phyloP scores from a whole-genome alignment of 805 yeast species.

The Lachancea waltii region DNA sequence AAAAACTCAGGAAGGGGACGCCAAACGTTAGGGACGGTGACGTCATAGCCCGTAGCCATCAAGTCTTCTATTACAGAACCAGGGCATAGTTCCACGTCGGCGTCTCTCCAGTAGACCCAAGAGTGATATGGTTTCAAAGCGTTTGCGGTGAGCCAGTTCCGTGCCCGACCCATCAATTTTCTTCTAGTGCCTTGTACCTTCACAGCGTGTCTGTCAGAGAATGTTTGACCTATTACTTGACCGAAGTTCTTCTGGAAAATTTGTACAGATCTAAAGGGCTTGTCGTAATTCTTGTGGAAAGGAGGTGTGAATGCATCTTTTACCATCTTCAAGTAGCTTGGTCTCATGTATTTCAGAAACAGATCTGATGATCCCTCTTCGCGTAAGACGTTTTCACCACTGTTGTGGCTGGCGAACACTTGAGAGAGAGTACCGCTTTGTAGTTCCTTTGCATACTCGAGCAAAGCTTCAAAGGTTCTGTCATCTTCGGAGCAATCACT shows the following conservation, averaged over 20 bases:
- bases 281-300: constrained; percentile 52
- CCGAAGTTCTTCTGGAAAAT: constrained; percentile 81
- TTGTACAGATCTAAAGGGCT: constrained; percentile 72
- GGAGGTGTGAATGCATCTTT: constrained; percentile 58
- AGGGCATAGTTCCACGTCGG: constrained; percentile 76
- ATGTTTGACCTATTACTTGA: constrained; percentile 78
- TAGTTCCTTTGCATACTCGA: constrained; percentile 57
- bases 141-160: constrained; percentile 73
- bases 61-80: constrained; percentile 67
- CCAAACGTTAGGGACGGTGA: constrained; percentile 88
- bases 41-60: constrained; percentile 65
- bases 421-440: constrained; percentile 63
- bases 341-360: constrained; percentile 65
- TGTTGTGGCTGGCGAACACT: constrained; percentile 32
- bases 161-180: constrained; percentile 78
- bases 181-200: constrained; percentile 81
- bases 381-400: constrained; percentile 34
- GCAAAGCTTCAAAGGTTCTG: constrained; percentile 55
- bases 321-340: constrained; percentile 51
- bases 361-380: constrained; percentile 54
- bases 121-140: constrained; percentile 79
- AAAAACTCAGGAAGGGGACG: constrained; percentile 90
- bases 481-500: constrained; percentile 71
- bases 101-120: constrained; percentile 91
- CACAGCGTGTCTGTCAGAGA: constrained; percentile 76